Evolutionary conservation across 352 stramenopile species (phyloP), one percentile per base, ranked within the genome.

Genomic region (Phytophthora gonapodyides): DNA sequence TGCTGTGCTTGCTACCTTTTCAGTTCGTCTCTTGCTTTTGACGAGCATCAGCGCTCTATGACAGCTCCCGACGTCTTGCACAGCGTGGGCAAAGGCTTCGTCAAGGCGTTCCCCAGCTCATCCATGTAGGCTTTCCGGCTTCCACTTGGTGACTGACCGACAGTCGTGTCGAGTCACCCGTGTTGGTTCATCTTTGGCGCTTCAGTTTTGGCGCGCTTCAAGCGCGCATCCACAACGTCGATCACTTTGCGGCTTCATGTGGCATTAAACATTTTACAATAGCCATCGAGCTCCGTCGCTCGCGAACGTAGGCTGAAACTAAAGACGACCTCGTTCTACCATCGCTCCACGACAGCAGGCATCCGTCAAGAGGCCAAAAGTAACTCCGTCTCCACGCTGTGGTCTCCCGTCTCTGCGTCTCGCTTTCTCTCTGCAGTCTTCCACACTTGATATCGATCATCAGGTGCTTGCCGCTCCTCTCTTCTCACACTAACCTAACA

Each of bases 1-100:
- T 65, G 21, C 36, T 38, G 11, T 31, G 17, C 10, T 27, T 61
- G 36, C 31, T 51, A n/a, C 21, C 16, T 16, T 38, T 58, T 27
- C 48, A 91, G 86, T 35, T 68, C 79, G 1, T 48, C 63, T 13
- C 57, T 87, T 48, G 88, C 89, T n/a, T 97, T 96, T 63, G 58
- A 67, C 7, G 33, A 62, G 45, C 79, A 95, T 47, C 54, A 75
- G 16, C 85, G 89, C 15, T 80, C 82, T 15, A 97, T 94, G 82
- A 96, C 88, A 7, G 78, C 89, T 0, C 87, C 89, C 0, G 89
- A 97, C 54, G 68, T 96, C 15, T 73, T 97, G 48, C 69, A 86
- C 31, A 73, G 66, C 34, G 59, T 94, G 38, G 71, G 75, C 48
- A 83, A 88, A 61, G 80, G 72, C 44, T 91, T 93, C 51, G 48